A percentile compares a stretch with the other conserved stretches of the same genome.
These are phyloP conservation scores for Xerophyta viscosa DNA, from an alignment of 106 monocot genomes.

Conservation along the genomic window DNA sequence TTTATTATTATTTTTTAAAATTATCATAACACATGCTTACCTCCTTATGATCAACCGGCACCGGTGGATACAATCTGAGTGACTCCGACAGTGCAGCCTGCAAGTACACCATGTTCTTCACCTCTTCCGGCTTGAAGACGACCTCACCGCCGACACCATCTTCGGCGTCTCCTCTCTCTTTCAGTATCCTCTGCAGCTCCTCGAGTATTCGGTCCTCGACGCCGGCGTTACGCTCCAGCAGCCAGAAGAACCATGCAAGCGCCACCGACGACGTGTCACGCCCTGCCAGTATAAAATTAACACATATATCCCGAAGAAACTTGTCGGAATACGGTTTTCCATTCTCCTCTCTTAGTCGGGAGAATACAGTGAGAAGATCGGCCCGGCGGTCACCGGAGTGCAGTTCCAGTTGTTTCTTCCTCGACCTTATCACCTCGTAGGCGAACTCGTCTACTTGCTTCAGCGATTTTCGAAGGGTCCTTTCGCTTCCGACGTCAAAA, in stretches of 20 bases:
- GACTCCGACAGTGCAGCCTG: constrained; percentile 92
- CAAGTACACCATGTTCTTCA: constrained; percentile 90
- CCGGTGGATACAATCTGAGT: constrained; percentile 82
- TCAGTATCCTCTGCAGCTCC: constrained; percentile 34
- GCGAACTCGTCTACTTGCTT: constrained; percentile 65
- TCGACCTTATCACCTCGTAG: constrained; percentile 53
- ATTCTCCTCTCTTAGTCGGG: constrained; percentile 42
- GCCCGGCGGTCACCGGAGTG: constrained; percentile 7
- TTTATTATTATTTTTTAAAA: too few species aligned
- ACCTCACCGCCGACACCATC: constrained; percentile 16
- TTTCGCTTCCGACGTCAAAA: constrained; percentile 46
- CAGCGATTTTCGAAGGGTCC: constrained; percentile 33
- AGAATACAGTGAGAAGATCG: constrained; percentile 76
- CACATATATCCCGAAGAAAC: constrained; percentile 88
- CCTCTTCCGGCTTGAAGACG: constrained; percentile 56
- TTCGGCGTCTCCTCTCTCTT: constrained; percentile 11
- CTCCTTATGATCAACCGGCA: constrained; percentile 93
- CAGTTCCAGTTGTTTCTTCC: constrained; percentile 54
- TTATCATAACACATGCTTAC: not conserved
- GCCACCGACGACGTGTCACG: constrained; percentile 97
- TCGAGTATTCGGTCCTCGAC: constrained; percentile 45
- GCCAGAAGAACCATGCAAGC: constrained; percentile 89
- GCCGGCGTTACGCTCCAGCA: constrained; percentile 23
- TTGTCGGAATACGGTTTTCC: constrained; percentile 55
- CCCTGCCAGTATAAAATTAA: constrained; percentile 94